These are phyloP conservation scores for Panicum hallii DNA, from an alignment of 202 grass and related monocot species.

Conservation along the genomic window DNA sequence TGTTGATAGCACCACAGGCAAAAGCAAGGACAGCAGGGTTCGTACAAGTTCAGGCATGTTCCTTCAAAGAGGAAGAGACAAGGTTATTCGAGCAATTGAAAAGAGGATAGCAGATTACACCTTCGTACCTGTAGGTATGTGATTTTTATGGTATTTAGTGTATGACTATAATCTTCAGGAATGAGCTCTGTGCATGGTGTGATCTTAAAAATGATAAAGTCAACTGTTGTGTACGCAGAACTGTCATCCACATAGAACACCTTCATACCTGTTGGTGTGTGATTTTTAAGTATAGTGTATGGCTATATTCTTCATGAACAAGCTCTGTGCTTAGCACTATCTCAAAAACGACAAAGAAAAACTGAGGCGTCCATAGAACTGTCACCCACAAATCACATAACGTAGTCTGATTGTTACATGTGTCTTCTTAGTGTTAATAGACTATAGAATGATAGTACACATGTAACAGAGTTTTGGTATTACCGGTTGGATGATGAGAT, in stretches of 20 bases:
- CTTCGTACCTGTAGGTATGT: constrained; percentile 84
- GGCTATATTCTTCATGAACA: background rate
- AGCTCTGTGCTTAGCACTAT: background rate
- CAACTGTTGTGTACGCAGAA: background rate
- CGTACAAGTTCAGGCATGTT: constrained; percentile 96
- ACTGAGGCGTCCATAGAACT: background rate
- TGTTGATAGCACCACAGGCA: constrained; percentile 83
- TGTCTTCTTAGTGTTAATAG: background rate
- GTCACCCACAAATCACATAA: background rate
- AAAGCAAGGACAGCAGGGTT: constrained; percentile 97
- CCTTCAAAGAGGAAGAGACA: constrained; percentile 90
- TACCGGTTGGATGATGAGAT: background rate
- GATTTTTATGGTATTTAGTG: background rate
- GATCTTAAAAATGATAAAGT: background rate
- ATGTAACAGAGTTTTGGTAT: background rate
- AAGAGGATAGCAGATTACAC: constrained; percentile 98
- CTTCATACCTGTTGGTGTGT: constrained; percentile 12
- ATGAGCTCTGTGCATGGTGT: background rate
- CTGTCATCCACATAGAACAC: background rate
- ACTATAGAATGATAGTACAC: background rate
- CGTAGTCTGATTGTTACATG: background rate
- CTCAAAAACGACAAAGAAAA: background rate
- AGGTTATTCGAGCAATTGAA: constrained; percentile 82
- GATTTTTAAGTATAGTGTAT: background rate
- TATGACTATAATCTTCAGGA: background rate